Evolutionary conservation across 106 monocot genomes (phyloP).

Genomic region (Dioscorea alata): DNA sequence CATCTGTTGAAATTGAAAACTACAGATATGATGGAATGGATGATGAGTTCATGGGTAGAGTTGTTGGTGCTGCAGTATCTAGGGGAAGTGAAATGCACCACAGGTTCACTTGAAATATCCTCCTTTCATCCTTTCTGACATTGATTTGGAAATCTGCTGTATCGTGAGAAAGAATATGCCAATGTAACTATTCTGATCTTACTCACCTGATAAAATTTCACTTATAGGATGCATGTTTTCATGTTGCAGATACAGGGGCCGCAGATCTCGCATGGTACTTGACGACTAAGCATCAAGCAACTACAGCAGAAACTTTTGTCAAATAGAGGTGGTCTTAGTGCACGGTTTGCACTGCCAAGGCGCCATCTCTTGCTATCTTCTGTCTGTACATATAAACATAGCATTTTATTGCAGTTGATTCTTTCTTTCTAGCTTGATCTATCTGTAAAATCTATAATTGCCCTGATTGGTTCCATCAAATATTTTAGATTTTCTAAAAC

Average conservation of each 20-base stretch:
- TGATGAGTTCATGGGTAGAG: conserved; percentile 26
- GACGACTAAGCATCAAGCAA: background rate
- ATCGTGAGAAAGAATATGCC: background rate
- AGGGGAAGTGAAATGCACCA: conserved; percentile 9
- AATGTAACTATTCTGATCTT: background rate
- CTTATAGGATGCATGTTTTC: background rate
- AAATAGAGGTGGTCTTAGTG: background rate
- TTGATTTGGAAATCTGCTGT: background rate
- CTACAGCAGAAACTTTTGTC: background rate
- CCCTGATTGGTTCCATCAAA: too few relatives aligned
- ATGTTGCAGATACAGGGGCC: conserved; percentile 1
- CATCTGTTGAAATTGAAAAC: conserved; percentile 25
- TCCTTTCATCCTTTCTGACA: background rate
- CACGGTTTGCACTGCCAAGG: background rate
- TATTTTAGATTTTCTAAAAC: too few relatives aligned
- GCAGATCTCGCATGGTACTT: background rate
- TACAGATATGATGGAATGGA: conserved; percentile 32
- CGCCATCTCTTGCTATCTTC: too few relatives aligned
- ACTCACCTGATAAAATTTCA: background rate
- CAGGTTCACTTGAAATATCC: conserved; percentile 13
- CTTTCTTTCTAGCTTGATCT: background rate
- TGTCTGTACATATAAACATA: background rate
- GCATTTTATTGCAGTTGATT: background rate
- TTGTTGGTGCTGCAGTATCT: conserved; percentile 2
- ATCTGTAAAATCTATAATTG: too few relatives aligned